phyloP scores from a whole-genome alignment of 2,329 filamentous ascomycete species.

The Aspergillus amoenus region DNA sequence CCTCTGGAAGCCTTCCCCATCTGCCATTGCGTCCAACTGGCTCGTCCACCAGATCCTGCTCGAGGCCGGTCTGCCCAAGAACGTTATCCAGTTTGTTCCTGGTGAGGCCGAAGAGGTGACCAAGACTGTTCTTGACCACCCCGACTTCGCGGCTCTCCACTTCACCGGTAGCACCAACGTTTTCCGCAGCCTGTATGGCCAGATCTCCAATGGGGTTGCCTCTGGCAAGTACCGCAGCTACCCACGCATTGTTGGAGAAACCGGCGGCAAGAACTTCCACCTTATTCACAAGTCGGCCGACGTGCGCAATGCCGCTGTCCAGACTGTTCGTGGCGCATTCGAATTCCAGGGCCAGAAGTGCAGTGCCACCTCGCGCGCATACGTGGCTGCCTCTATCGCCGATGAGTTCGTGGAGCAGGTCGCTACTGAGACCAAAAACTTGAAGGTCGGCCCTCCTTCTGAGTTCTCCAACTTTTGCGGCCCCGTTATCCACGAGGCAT shows the following conservation, averaged over 20 bases:
- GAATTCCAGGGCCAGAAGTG: slow-evolving; percentile 93
- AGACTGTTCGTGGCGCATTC: slow-evolving; percentile 83
- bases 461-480: slow-evolving; percentile 79
- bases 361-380: slow-evolving; percentile 77
- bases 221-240: slow-evolving; percentile 82
- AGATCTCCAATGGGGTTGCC: slow-evolving; percentile 78
- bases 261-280: slow-evolving; percentile 93
- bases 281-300: slow-evolving; percentile 76
- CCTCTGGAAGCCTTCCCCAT: slow-evolving; percentile 94
- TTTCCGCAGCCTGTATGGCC: slow-evolving; percentile 83
- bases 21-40: slow-evolving; percentile 86
- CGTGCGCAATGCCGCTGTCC: slow-evolving; percentile 72
- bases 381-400: slow-evolving; percentile 75
- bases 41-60: slow-evolving; percentile 85
- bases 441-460: slow-evolving; percentile 70
- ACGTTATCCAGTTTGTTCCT: slow-evolving; percentile 92
- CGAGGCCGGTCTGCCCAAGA: slow-evolving; percentile 83
- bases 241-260: slow-evolving; percentile 86
- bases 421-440: slow-evolving; percentile 64
- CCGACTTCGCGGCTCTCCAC: slow-evolving; percentile 84
- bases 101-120: slow-evolving; percentile 85
- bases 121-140: slow-evolving; percentile 71
- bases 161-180: slow-evolving; percentile 92
- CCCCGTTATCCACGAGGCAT: slow-evolving; percentile 78
- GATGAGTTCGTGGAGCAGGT: slow-evolving; percentile 68